Evolutionary conservation across 2,329 filamentous ascomycete species (phyloP).

Genomic region (Hymenoscyphus albidus): DNA sequence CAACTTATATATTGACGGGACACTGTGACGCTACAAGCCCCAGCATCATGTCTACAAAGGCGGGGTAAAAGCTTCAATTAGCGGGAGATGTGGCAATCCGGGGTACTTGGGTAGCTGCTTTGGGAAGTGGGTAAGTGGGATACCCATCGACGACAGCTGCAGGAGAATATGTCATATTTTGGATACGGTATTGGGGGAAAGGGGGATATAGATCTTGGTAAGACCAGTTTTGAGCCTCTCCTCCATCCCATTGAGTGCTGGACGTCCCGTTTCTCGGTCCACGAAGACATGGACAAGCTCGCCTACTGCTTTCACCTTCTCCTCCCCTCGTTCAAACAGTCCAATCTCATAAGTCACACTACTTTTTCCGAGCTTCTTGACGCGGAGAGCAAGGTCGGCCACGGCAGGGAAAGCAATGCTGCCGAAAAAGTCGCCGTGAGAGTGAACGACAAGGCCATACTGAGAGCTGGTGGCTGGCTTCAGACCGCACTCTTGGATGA

Average conservation of each 20-base stretch:
- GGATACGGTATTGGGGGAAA: conserved; percentile 26
- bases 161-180: conserved; percentile 26
- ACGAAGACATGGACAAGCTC: conserved; percentile 88
- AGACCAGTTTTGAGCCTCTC: conserved; percentile 55
- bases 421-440: conserved; percentile 80
- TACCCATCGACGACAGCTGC: background rate
- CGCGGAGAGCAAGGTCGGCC: conserved; percentile 75
- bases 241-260: conserved; percentile 63
- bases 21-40: background rate
- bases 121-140: background rate
- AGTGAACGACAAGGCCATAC: conserved; percentile 80
- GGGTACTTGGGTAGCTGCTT: background rate
- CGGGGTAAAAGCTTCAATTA: background rate
- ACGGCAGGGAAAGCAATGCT: conserved; percentile 78
- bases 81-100: background rate
- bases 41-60: background rate
- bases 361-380: conserved; percentile 78
- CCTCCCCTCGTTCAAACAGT: conserved; percentile 71
- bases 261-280: conserved; percentile 66
- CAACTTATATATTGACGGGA: background rate
- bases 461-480: conserved; percentile 66
- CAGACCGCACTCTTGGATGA: conserved; percentile 74
- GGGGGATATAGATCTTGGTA: conserved; percentile 47
- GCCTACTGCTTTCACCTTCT: conserved; percentile 76
- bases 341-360: conserved; percentile 90